Percentiles rank a stretch among this genome's conserved stretches.
These are phyloP conservation scores for Lactifluus hygrophoroides DNA, from an alignment of 768 basidiomycete genomes.

Conservation along the genomic window DNA sequence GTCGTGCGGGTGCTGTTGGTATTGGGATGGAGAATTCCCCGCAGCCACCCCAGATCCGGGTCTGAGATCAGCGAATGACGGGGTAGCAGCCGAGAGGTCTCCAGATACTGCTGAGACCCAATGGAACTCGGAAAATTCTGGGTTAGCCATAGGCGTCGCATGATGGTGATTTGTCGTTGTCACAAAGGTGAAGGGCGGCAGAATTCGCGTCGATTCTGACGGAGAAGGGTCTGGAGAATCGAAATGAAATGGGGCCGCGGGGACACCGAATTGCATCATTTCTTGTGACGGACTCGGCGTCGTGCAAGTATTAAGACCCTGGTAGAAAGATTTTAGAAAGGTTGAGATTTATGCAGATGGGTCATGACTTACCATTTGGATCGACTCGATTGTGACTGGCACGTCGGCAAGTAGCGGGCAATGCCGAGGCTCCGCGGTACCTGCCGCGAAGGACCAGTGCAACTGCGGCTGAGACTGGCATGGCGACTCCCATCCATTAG, in stretches of 20 bases:
- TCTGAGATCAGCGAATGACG: neutral
- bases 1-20: neutral
- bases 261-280: neutral
- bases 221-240: conserved; percentile 14
- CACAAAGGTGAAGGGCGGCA: conserved; percentile 9
- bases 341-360: too few species aligned
- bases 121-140: neutral
- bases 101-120: neutral
- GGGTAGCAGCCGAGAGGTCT: neutral
- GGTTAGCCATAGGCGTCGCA: neutral
- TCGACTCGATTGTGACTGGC: neutral
- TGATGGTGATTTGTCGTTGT: neutral
- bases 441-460: neutral
- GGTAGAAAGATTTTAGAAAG: neutral
- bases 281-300: neutral
- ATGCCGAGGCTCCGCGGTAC: neutral
- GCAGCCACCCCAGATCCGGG: neutral
- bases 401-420: neutral
- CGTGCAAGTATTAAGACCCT: neutral
- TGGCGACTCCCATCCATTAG: neutral
- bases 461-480: neutral
- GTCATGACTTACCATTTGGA: neutral
- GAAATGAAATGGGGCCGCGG: conserved; percentile 1
- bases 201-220: neutral
- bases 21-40: neutral